Evolutionary conservation across 148 eudicot species (phyloP).

Genomic region (Rhododendron griersonianum): DNA sequence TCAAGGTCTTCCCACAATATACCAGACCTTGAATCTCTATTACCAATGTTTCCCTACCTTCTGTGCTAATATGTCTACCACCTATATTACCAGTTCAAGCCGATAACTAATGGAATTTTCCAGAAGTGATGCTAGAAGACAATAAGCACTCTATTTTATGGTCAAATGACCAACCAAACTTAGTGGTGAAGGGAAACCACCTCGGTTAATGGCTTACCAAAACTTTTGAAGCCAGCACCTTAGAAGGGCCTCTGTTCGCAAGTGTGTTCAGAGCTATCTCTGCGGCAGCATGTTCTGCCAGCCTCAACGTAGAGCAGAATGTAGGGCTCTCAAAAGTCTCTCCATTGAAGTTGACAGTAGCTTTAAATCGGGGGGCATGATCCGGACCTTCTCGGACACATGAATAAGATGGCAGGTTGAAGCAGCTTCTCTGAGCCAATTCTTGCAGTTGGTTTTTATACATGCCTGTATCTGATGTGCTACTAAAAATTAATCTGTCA

Average conservation of each 20-base stretch:
- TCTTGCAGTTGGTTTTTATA: slow-evolving; percentile 60
- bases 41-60: neutral
- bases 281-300: slow-evolving; percentile 68
- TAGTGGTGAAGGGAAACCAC: neutral
- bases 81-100: neutral
- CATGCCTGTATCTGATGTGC: slow-evolving; percentile 24
- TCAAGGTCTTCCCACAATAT: neutral
- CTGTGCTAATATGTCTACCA: neutral
- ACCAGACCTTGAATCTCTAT: neutral
- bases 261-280: slow-evolving; percentile 52
- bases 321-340: slow-evolving; percentile 49
- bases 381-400: slow-evolving; percentile 59
- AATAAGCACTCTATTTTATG: neutral
- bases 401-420: slow-evolving; percentile 58
- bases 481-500: neutral
- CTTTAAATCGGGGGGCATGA: slow-evolving; percentile 59
- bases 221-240: slow-evolving; percentile 47
- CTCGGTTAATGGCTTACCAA: slow-evolving; percentile 24
- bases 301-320: slow-evolving; percentile 45
- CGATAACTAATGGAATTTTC: neutral
- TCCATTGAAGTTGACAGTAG: slow-evolving; percentile 53
- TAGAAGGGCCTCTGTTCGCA: slow-evolving; percentile 50
- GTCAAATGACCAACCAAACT: neutral
- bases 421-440: slow-evolving; percentile 60
- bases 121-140: neutral